Conservation (phyloP, 805 yeast genomes). For the Wickerhamomyces alni region DNA sequence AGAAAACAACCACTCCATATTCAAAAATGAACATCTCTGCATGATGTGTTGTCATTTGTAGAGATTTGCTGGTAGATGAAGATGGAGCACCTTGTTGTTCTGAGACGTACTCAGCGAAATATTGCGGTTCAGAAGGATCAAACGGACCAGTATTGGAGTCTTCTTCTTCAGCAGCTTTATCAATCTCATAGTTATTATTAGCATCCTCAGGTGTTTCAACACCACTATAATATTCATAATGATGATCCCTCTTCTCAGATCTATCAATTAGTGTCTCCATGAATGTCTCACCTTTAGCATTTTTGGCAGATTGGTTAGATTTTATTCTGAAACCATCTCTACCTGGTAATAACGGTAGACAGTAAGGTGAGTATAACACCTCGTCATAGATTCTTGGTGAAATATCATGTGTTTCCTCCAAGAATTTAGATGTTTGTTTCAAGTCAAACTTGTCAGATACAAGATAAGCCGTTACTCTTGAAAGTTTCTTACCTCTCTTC, state of each 20-base stretch:
- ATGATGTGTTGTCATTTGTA: constrained; percentile 33
- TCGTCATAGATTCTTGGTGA: constrained; percentile 87
- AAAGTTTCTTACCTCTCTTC: constrained; percentile 46
- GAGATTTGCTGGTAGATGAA: constrained; percentile 10
- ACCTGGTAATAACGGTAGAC: constrained; percentile 84
- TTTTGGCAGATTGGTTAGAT: constrained; percentile 45
- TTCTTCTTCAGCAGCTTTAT: constrained; percentile 24
- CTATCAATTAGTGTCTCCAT: constrained; percentile 77
- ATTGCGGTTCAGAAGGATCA: constrained; percentile 92
- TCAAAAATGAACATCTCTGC: constrained; percentile 87
- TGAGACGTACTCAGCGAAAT: constrained; percentile 48
- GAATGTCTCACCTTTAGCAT: constrained; percentile 33
- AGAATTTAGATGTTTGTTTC: constrained; percentile 53
- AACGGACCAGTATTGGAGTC: constrained; percentile 44
- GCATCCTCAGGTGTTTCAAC: constrained; percentile 54
- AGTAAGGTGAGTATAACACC: constrained; percentile 85
- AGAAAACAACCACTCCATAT: constrained; percentile 95
- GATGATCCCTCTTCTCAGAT: constrained; percentile 85
- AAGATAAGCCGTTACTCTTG: constrained; percentile 88
- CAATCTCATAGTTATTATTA: constrained; percentile 34
- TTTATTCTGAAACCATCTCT: constrained; percentile 69
- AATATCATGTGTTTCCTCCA: constrained; percentile 69
- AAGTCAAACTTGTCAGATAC: constrained; percentile 80
- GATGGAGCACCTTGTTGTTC: constrained; percentile 6
- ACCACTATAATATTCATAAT: constrained; percentile 86